phyloP scores from a whole-genome alignment of 805 yeast genomes.

The Wickerhamomyces canadensis region DNA sequence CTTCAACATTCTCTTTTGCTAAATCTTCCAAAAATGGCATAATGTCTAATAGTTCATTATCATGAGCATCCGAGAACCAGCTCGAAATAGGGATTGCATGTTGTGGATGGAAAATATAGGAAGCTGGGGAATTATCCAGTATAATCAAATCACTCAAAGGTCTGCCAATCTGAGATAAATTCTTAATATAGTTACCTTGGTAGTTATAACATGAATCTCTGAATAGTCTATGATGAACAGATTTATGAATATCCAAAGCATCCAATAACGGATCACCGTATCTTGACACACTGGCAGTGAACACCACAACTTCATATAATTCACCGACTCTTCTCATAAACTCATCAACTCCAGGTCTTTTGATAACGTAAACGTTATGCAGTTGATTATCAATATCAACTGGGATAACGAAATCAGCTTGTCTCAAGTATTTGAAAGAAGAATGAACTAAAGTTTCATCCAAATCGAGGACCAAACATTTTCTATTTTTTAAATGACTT shows the following conservation, averaged over 20 bases:
- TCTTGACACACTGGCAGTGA: slow-evolving; percentile 92
- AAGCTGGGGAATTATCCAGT: slow-evolving; percentile 95
- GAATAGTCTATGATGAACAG: slow-evolving; percentile 86
- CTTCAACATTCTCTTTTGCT: slow-evolving; percentile 65
- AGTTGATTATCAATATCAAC: slow-evolving; percentile 91
- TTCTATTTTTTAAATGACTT: slow-evolving; percentile 49
- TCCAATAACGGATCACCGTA: slow-evolving; percentile 95
- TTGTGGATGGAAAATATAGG: slow-evolving; percentile 96
- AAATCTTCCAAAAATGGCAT: slow-evolving; percentile 87
- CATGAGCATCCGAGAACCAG: slow-evolving; percentile 98
- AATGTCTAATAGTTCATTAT: slow-evolving; percentile 88
- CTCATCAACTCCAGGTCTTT: slow-evolving; percentile 97
- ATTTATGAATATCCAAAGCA: slow-evolving; percentile 68
- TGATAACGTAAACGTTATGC: slow-evolving; percentile 93
- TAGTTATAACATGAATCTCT: slow-evolving; percentile 92
- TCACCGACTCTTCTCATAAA: slow-evolving; percentile 79
- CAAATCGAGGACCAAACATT: slow-evolving; percentile 85
- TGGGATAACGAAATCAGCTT: slow-evolving; percentile 95
- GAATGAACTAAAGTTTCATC: slow-evolving; percentile 97
- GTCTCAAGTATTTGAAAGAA: slow-evolving; percentile 83
- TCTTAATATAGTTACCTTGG: slow-evolving; percentile 93
- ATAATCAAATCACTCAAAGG: slow-evolving; percentile 82
- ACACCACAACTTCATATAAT: slow-evolving; percentile 90
- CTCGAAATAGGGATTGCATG: slow-evolving; percentile 95
- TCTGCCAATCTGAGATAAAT: slow-evolving; percentile 89